Evolutionary conservation across 73 alveolate genomes (phyloP), one percentile per base, ranked within the genome.

Genomic region (Paramecium tetraurelia): DNA sequence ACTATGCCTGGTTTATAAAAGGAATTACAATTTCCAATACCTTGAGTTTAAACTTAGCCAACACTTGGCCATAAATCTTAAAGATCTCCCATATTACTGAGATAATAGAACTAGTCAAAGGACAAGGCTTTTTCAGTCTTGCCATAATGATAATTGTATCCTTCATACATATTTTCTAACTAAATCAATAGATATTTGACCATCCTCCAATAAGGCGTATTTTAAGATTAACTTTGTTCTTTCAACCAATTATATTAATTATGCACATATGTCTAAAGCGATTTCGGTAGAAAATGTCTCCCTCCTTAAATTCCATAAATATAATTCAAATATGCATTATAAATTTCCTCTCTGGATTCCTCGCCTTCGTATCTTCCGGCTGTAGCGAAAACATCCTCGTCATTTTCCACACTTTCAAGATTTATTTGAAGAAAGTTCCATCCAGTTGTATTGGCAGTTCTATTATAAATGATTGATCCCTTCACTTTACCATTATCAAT

Each of bases 51-150:
- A 7, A 31, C 14, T 50, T 86, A 5, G 14, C 83, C 59, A 4
- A 86, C 71, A 16, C 85, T 43, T 21, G 83, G 83, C 31, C 43
- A 31, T 10, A 86, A 50, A 38, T 86, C 93, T 59, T 59, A 40
- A 35, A 86, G 71, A 59, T 86, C 93, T 12, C 93, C 93, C 93
- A 86, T 86, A 48, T 86, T 86, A 59, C 88, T 59, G 2, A 86
- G 72, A 58, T 38, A 86, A 59, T 86, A 86, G 27, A 86, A 86
- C 48, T 86, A 86, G 22, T 53, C 44, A 86, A 86, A 86, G 9
- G 93, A 59, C 8, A 86, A 59, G 18, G 36, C 72, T 41, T 59
- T 86, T 3, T 86, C 27, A n/a, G 84, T 40, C 12, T 53, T 35
- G 14, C 72, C 35, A 18, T 40, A 27, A 21, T 40, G 36, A 33